Base-by-base conservation (phyloP, 2,329 filamentous ascomycete species). In the Neofusicoccum umdonicola region DNA sequence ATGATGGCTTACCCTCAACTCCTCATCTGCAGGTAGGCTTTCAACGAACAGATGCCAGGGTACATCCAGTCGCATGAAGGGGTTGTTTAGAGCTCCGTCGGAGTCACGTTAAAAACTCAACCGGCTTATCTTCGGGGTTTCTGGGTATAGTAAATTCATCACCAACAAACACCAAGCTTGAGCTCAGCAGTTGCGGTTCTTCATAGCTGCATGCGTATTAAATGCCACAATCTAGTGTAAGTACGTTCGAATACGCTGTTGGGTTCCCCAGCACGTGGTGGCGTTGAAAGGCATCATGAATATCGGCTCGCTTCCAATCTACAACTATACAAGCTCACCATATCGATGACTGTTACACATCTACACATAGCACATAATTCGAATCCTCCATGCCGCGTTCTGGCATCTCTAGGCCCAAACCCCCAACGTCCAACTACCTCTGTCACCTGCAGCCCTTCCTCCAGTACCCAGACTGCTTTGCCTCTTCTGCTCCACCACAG, bases 341-440 rank as follows among this genome's bases (percentile, higher is more conserved):
- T 42, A 11, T 34, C 19, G 6, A 22, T 7, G 35, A 41, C 9
- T 44, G 22, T n/a, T 7, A n/a, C 35, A 47, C 42, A 47, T 58
- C 31, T 39, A 35, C 15, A 57, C 52, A n/a, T 57, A 57, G 37
- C 52, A 35, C n/a, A 42, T 37, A 45, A 15, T 12, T 19, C 34
- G 17, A 19, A 9, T 45, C n/a, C 34, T 8, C 41, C 34, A 22
- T 27, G 11, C 12, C 34, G 13, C 15, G 9, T 45, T 8, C 17
- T 13, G 8, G 34, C 15, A 37, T n/a, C 12, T 11, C 17, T 67
- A 78, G 3, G 76, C 76, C 76, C 76, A 78, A 7, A 78, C 71
- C 0, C 76, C 76, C 34, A 78, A 61, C 6, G 76, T 76, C 76
- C 76, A 78, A 51, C 75, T 77, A 9, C 72, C 73, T 39, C 76